Percentiles rank a stretch among this genome's conserved stretches.
These are phyloP conservation scores for Ogataea populi-albae DNA, from an alignment of 805 yeast species.

Conservation along the genomic window DNA sequence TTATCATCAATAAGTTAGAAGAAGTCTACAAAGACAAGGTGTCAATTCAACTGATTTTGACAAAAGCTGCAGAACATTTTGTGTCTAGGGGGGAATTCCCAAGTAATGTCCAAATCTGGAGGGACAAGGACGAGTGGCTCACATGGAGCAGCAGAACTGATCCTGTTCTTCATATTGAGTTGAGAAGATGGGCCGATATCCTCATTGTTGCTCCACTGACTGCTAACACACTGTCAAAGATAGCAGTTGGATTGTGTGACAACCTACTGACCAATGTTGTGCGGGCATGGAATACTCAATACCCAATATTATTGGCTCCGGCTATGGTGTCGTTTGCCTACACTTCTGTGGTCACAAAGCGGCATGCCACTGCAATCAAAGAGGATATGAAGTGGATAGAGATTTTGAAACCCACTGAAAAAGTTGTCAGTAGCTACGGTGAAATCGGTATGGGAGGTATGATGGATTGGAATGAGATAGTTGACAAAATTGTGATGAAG, in stretches of 20 bases:
- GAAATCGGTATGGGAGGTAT: constrained; percentile 68
- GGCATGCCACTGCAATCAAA: constrained; percentile 50
- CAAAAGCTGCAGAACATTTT: constrained; percentile 52
- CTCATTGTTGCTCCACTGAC: constrained; percentile 55
- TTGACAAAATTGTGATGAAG: constrained; percentile 50
- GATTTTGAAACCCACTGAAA: constrained; percentile 56
- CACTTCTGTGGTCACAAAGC: constrained; percentile 52
- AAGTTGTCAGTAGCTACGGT: constrained; percentile 52
- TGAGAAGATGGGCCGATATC: constrained; percentile 61
- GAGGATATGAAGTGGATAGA: constrained; percentile 67
- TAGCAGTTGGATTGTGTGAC: constrained; percentile 56
- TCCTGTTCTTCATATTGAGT: constrained; percentile 58
- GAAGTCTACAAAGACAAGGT: constrained; percentile 54
- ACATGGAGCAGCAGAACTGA: constrained; percentile 53
- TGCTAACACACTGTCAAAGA: constrained; percentile 56
- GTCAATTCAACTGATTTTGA: constrained; percentile 52
- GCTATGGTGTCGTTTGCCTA: constrained; percentile 62
- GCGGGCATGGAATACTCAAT: constrained; percentile 59
- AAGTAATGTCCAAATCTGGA: constrained; percentile 50
- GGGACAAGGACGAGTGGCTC: constrained; percentile 57
- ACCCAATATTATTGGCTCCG: constrained; percentile 56
- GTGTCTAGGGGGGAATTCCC: constrained; percentile 46
- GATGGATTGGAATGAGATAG: constrained; percentile 67
- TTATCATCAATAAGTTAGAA: constrained; percentile 49
- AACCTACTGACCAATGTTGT: constrained; percentile 56